These are phyloP conservation scores for Penicillium paxilli DNA, from an alignment of 495 filamentous ascomycete genomes.

Conservation along the genomic window DNA sequence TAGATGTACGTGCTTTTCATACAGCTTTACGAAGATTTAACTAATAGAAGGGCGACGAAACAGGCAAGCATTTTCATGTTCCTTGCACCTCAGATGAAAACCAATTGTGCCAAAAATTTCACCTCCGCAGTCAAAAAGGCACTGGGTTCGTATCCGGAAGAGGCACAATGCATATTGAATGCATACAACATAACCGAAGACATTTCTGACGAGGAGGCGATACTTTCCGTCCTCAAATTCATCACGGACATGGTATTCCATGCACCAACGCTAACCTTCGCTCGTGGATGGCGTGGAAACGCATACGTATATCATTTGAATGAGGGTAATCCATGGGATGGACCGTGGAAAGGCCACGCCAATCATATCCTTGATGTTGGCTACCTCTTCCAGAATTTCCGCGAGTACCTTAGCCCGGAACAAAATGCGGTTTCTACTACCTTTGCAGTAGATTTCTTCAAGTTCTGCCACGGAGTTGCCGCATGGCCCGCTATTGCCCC, in stretches of 20 bases:
- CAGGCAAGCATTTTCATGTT: slow-evolving; percentile 30
- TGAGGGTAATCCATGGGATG: slow-evolving; percentile 49
- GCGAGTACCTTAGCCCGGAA: slow-evolving; percentile 30
- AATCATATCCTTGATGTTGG: slow-evolving; percentile 49
- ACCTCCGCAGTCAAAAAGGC: slow-evolving; percentile 21
- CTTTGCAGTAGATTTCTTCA: slow-evolving; percentile 45
- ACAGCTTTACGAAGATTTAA: not conserved
- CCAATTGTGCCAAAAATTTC: slow-evolving; percentile 33
- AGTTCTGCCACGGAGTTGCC: slow-evolving; percentile 40
- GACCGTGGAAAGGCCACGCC: slow-evolving; percentile 38
- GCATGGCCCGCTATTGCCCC: slow-evolving; percentile 34
- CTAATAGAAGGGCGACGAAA: not conserved
- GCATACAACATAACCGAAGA: slow-evolving; percentile 29
- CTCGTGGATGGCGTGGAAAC: slow-evolving; percentile 36
- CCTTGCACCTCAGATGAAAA: slow-evolving; percentile 23
- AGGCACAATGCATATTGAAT: slow-evolving; percentile 27
- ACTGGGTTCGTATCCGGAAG: slow-evolving; percentile 15
- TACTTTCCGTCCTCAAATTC: slow-evolving; percentile 34
- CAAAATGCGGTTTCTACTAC: slow-evolving; percentile 28
- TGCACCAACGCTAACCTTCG: slow-evolving; percentile 34
- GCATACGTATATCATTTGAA: slow-evolving; percentile 51
- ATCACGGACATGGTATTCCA: slow-evolving; percentile 41
- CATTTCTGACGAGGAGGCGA: slow-evolving; percentile 32
- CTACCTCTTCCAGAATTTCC: slow-evolving; percentile 48
- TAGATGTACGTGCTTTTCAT: slow-evolving; percentile 35